phyloP scores from a whole-genome alignment of 2,329 filamentous ascomycete species.

The Chalaropsis thielavioides region DNA sequence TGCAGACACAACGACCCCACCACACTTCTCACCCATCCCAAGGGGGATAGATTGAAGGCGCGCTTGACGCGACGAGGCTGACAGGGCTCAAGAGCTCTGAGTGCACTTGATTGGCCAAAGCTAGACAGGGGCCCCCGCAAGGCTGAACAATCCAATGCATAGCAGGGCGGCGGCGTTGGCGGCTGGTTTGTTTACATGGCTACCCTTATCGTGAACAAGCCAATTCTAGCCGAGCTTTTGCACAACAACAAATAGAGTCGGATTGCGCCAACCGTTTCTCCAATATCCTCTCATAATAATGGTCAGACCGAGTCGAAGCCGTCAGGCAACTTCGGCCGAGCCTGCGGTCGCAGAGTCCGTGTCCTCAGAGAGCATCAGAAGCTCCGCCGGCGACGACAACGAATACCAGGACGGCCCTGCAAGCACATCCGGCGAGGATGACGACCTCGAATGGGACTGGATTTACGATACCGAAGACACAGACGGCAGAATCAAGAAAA shows the following conservation, averaged over 20 bases:
- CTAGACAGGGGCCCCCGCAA: background rate
- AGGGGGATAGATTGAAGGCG: background rate
- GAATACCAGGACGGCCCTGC: background rate
- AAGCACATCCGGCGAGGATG: constrained; percentile 9
- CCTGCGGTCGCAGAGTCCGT: background rate
- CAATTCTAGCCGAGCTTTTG: too few relatives aligned
- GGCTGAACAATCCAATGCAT: background rate
- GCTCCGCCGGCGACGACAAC: background rate
- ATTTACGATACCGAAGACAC: constrained; percentile 17
- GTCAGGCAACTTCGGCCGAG: constrained; percentile 6
- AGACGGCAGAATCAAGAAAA: constrained; percentile 23
- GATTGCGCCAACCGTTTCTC: too few relatives aligned
- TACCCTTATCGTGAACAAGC: too few relatives aligned
- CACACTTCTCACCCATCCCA: background rate
- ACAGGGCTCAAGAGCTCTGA: background rate
- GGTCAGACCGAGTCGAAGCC: constrained; percentile 17
- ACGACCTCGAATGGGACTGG: constrained; percentile 17
- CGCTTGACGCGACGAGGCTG: background rate
- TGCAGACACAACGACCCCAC: background rate
- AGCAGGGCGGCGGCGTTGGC: background rate
- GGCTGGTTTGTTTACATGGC: background rate
- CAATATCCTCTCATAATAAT: background rate
- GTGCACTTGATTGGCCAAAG: background rate
- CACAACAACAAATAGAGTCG: background rate
- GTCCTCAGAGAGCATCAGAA: background rate